Percentiles rank a stretch among this genome's conserved stretches.
phyloP scores from a whole-genome alignment of 2,329 filamentous ascomycete species.

The Cladosporium austrohemisphaericum region DNA sequence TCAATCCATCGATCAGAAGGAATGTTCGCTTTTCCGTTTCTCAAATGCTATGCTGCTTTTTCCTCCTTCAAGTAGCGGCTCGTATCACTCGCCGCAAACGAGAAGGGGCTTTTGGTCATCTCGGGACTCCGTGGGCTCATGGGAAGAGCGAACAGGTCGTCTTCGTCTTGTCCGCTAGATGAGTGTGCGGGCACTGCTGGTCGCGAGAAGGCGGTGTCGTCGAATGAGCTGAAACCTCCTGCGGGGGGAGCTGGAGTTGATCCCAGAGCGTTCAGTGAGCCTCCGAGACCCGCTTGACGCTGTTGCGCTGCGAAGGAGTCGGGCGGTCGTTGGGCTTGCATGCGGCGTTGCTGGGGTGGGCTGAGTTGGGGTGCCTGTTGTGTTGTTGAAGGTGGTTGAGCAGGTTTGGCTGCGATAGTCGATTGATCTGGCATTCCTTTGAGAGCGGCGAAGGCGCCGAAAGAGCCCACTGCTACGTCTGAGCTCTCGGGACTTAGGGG shows the following conservation, averaged over 20 bases:
- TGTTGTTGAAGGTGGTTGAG: conserved; percentile 32
- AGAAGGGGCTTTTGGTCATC: conserved; percentile 79
- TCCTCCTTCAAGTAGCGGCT: conserved; percentile 28
- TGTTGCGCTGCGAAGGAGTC: conserved; percentile 39
- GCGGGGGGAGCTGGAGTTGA: conserved; percentile 25
- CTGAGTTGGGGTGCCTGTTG: conserved; percentile 28
- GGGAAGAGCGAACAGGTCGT: conserved; percentile 82
- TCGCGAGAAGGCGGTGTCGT: conserved; percentile 16
- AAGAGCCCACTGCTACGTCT: conserved; percentile 61
- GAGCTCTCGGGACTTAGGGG: conserved; percentile 61
- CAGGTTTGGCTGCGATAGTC: conserved; percentile 42
- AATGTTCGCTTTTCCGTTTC: too few species aligned
- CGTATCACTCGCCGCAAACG: conserved; percentile 47
- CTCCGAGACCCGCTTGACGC: conserved; percentile 38
- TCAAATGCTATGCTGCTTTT: conserved; percentile 15
- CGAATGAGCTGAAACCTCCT: conserved; percentile 24
- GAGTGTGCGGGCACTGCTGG: conserved; percentile 7
- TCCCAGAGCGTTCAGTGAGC: conserved; percentile 43
- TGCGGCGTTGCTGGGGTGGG: conserved; percentile 11
- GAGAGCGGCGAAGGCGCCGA: conserved; percentile 56
- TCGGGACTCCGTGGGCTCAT: conserved; percentile 84
- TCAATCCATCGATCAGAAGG: too few species aligned
- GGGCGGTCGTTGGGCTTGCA: conserved; percentile 30
- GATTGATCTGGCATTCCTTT: conserved; percentile 41
- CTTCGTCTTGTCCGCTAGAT: conserved; percentile 49